Evolutionary conservation across 2,329 filamentous ascomycete genomes (phyloP), one percentile per base, ranked within the genome.

Genomic region (Alternaria sp.): DNA sequence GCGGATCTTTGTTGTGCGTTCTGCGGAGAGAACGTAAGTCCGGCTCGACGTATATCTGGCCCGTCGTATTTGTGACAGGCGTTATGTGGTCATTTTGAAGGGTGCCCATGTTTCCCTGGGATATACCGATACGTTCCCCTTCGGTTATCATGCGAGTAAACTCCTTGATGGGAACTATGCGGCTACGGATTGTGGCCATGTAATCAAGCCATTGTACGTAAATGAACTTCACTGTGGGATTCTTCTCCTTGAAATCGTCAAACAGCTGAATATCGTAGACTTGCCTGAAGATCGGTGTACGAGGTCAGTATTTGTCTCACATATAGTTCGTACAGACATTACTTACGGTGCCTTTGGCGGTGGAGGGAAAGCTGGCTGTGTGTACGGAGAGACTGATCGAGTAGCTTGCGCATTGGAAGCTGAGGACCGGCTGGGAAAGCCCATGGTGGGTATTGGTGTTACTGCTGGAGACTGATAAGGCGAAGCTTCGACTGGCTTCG

Each of bases 191-290:
- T 3, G 86, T 90, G 2, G 87, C 87, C n/a, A 91, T 92, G 76
- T 91, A 90, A 77, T 96, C 92, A 25, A 91, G 81, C 88, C 90
- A 96, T 76, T 91, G 90, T 12, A 94, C 81, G 63, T 92, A 89
- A 18, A 96, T 78, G 70, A 89, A 94, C 62, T 89, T 87, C 5
- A 88, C 80, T 0, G 80, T 75, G 0, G 83, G 78, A 56, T 89
- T 82, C 18, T 79, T 74, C 18, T 78, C 74, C 10, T 88, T 74
- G 69, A 90, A 88, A 0, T 72, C 69, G 14, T 84, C 79, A 54
- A 82, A 80, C 1, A 79, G 55, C 25, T 81, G 74, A 20, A 75
- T 65, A 57, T 81, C 74, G 50, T 78, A 81, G 16, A 76, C 65
- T 48, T 71, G 65, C 14, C 32, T 36, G 14, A 14, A 14, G 12